These are phyloP conservation scores for Rhodamnia rubescens DNA, from an alignment of 345 rosid genomes.

Conservation along the genomic window DNA sequence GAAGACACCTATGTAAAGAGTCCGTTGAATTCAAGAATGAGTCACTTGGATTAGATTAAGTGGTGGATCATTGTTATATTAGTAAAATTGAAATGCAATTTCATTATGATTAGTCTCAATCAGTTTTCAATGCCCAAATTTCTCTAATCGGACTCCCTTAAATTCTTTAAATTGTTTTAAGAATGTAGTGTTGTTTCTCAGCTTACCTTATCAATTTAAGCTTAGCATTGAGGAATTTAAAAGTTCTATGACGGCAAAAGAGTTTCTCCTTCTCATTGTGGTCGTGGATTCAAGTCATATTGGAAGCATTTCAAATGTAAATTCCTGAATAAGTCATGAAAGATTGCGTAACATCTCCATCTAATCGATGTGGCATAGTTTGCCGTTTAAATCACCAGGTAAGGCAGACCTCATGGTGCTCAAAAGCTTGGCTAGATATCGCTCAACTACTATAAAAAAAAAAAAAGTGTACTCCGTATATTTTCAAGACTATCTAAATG, in stretches of 20 bases:
- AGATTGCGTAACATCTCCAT: fast-evolving
- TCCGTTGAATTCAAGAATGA: not conserved
- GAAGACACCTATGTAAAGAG: not conserved
- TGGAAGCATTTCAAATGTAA: too few relatives aligned
- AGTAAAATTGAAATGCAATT: not conserved
- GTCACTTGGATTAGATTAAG: not conserved
- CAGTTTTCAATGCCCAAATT: not conserved
- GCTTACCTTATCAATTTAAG: not conserved
- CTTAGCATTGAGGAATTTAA: not conserved
- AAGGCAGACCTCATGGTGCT: not conserved
- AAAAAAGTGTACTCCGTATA: too few relatives aligned
- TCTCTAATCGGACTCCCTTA: not conserved
- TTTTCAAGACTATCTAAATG: not conserved
- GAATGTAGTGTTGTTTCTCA: not conserved
- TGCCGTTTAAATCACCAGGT: fast-evolving
- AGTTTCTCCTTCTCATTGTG: not conserved
- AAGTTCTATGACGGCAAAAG: not conserved
- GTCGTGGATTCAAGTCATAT: too few relatives aligned
- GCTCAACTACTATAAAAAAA: too few relatives aligned
- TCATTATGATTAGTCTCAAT: not conserved
- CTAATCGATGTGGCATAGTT: too few relatives aligned
- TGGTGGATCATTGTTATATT: not conserved
- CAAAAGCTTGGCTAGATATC: fast-evolving
- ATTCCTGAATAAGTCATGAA: too few relatives aligned
- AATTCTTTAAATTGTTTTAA: too few relatives aligned